Conservation (phyloP, 768 basidiomycete genomes). For the Strobilomyces echinocephalus region DNA sequence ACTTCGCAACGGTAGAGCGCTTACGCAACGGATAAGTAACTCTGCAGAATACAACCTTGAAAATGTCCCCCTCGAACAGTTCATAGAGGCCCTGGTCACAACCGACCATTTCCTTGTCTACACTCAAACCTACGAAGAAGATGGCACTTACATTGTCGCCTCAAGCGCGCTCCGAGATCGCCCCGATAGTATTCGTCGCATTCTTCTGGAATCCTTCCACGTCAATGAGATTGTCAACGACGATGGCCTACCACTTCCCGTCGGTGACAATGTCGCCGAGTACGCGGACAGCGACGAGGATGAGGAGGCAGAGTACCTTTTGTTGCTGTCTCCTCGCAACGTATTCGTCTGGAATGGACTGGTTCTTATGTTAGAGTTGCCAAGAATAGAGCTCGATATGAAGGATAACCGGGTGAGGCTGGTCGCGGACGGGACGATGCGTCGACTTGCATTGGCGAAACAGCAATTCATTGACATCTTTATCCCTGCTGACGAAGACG, state of each 20-base stretch:
- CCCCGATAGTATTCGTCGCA: constrained; percentile 69
- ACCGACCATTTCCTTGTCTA: constrained; percentile 94
- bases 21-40: constrained; percentile 87
- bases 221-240: constrained; percentile 55
- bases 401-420: constrained; percentile 88
- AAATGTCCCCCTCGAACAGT: constrained; percentile 65
- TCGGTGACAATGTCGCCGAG: constrained; percentile 34
- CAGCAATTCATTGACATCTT: constrained; percentile 69
- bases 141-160: constrained; percentile 90
- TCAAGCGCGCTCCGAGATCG: constrained; percentile 70
- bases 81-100: constrained; percentile 73
- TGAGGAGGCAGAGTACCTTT: constrained; percentile 65
- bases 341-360: constrained; percentile 91
- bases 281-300: constrained; percentile 49
- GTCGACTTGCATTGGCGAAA: constrained; percentile 71
- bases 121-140: constrained; percentile 78
- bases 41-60: constrained; percentile 88
- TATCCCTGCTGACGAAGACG: constrained; percentile 58
- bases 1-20: constrained; percentile 38
- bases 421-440: constrained; percentile 83
- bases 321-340: constrained; percentile 79
- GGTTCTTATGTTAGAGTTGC: constrained; percentile 72
- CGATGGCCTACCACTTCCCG: constrained; percentile 43
- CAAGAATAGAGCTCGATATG: constrained; percentile 74
- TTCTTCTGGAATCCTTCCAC: constrained; percentile 83